Evolutionary conservation across 1,139 yeast genomes (phyloP), one percentile per base, ranked within the genome.

Genomic region (Blastobotrys illinoisensis): DNA sequence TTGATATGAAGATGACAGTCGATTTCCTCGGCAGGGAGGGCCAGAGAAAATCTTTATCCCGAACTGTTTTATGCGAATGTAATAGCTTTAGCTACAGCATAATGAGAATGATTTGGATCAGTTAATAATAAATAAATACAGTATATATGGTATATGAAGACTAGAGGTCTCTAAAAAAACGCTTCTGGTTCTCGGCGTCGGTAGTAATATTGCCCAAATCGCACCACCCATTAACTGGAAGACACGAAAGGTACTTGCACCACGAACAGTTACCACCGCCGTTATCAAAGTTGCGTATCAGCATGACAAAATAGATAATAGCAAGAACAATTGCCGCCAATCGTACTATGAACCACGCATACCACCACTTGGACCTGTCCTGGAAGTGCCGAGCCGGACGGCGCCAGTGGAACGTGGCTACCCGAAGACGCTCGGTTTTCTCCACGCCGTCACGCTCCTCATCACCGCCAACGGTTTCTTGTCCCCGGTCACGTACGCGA

Each of bases 171-270:
- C 40, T 46, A 23, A n/a, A 14, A 11, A 23, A 32, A 13, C 40
- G 40, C 40, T 32, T 32, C 7, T 32, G 40, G 16, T 32, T 32
- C 13, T 32, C 16, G 13, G 40, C 14, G 13, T 60, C 48, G 11
- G 68, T 64, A 2, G 67, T 56, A 47, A 83, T 74, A 51, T 78
- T 73, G 4, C 88, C 88, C 48, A 71, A 68, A 51, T 83, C 85
- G 67, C 91, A 85, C 91, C 91, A 85, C 16, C 82, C 84, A 57
- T 81, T 77, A 9, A 85, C 86, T 0, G 91, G 91, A 21, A 86
- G 68, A 65, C 91, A 86, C 61, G 82, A 82, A 61, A 86, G 74
- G 64, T 85, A 85, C 67, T 83, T 83, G 72, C 91, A 86, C 91
- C 91, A 86, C 13, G 72, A 67, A 68, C 91, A 85, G 50, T 75